Conservation (phyloP, 202 grass and related monocot genomes). For the Eragrostis tef region DNA sequence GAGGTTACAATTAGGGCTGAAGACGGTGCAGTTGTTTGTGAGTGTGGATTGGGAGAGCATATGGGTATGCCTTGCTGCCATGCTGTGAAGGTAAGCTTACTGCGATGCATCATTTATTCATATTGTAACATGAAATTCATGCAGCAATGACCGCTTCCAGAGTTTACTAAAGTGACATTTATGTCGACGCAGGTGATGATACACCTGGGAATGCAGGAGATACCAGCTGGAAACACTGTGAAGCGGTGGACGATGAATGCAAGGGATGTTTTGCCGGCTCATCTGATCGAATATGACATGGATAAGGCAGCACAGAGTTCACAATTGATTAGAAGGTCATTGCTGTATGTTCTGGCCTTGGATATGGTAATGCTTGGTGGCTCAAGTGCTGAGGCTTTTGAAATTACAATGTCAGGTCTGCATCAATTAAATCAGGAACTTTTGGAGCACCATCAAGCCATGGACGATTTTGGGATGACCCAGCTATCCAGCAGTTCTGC, state of each 20-base stretch:
- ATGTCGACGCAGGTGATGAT: constrained; percentile 31
- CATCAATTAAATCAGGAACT: background rate
- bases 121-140: background rate
- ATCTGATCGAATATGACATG: background rate
- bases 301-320: background rate
- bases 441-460: background rate
- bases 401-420: background rate
- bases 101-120: background rate
- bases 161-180: constrained; percentile 6
- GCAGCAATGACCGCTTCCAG: background rate
- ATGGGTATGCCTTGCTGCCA: constrained; percentile 35
- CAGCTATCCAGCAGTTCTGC: background rate
- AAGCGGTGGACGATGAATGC: constrained; percentile 23
- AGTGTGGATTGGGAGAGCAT: constrained; percentile 31
- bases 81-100: constrained; percentile 32
- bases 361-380: background rate
- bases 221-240: constrained; percentile 22
- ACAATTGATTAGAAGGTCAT: background rate
- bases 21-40: constrained; percentile 26
- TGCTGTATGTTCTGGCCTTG: background rate
- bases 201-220: constrained; percentile 34
- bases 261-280: background rate
- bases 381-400: background rate
- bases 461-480: background rate
- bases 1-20: constrained; percentile 25